These are phyloP conservation scores for Trypanosoma congolense DNA, from an alignment of 208 protist genomes.

Conservation along the genomic window DNA sequence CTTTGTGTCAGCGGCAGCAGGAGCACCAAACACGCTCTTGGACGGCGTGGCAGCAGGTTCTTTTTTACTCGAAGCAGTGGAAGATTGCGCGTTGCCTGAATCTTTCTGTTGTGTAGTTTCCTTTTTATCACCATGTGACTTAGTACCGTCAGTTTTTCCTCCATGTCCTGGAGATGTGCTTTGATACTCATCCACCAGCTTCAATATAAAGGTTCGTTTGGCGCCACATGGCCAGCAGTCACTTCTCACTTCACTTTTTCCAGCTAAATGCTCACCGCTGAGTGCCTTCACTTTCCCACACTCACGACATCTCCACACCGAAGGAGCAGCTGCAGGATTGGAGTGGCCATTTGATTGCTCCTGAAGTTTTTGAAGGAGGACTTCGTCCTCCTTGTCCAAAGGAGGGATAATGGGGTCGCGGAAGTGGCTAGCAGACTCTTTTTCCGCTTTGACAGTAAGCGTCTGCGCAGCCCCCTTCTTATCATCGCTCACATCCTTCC, in stretches of 20 bases:
- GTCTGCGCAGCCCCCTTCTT: not conserved
- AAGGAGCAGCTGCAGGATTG: not conserved
- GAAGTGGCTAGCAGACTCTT: not conserved
- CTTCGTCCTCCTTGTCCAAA: not conserved
- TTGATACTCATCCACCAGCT: too few relatives aligned
- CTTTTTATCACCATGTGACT: too few relatives aligned
- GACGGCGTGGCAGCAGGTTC: too few relatives aligned
- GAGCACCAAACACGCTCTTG: too few relatives aligned
- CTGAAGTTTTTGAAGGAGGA: not conserved
- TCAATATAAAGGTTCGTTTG: slow-evolving; percentile 48
- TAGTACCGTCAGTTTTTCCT: too few relatives aligned
- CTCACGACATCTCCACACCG: slow-evolving; percentile 30
- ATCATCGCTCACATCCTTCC: not conserved
- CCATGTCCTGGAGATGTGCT: too few relatives aligned
- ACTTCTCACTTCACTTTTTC: slow-evolving; percentile 40
- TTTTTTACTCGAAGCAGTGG: too few relatives aligned
- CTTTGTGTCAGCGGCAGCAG: too few relatives aligned
- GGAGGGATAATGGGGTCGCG: not conserved
- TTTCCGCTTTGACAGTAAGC: not conserved
- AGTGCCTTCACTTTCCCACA: slow-evolving; percentile 51
- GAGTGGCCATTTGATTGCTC: not conserved
- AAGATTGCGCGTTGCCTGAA: too few relatives aligned
- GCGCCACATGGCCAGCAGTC: slow-evolving; percentile 58
- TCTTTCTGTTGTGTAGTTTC: too few relatives aligned
- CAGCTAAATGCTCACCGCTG: slow-evolving; percentile 32